Conservation (phyloP, 2,329 filamentous ascomycete genomes). For the Graphilbum fragrans region DNA sequence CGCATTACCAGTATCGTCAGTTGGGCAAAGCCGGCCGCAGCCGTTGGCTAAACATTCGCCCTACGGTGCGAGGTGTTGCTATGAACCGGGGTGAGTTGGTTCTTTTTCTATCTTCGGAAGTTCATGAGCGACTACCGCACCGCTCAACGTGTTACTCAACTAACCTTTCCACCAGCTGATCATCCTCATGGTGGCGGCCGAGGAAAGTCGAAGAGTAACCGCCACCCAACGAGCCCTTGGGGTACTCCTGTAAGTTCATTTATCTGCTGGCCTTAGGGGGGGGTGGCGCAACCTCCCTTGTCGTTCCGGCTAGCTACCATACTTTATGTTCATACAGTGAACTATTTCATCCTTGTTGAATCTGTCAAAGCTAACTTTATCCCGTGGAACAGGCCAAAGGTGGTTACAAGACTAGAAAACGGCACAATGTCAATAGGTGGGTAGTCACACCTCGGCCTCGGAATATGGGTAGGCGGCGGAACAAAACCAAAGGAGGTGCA, state of each 20-base stretch:
- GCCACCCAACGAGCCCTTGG: conserved; percentile 92
- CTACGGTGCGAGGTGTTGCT: conserved; percentile 90
- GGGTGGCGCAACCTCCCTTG: no score
- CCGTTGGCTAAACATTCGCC: conserved; percentile 86
- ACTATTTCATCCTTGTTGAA: background rate
- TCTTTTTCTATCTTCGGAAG: conserved; percentile 27
- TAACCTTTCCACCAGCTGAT: conserved; percentile 43
- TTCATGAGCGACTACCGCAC: no score
- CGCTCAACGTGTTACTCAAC: no score
- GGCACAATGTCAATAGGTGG: conserved; percentile 82
- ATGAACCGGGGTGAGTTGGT: conserved; percentile 81
- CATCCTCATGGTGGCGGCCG: conserved; percentile 98
- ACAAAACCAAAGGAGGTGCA: conserved; percentile 34
- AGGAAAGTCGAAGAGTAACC: conserved; percentile 98
- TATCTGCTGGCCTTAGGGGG: background rate
- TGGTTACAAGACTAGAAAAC: conserved; percentile 84
- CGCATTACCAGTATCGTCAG: conserved; percentile 78
- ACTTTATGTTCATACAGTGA: conserved; percentile 12
- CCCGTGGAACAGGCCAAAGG: conserved; percentile 50
- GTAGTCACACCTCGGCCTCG: conserved; percentile 73
- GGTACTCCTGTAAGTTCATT: conserved; percentile 84
- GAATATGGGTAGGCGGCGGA: conserved; percentile 82
- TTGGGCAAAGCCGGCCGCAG: conserved; percentile 91
- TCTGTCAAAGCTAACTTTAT: conserved; percentile 14
- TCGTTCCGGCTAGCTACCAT: no score